Conservation (phyloP, 495 filamentous ascomycete species). For the Talaromyces liani region DNA sequence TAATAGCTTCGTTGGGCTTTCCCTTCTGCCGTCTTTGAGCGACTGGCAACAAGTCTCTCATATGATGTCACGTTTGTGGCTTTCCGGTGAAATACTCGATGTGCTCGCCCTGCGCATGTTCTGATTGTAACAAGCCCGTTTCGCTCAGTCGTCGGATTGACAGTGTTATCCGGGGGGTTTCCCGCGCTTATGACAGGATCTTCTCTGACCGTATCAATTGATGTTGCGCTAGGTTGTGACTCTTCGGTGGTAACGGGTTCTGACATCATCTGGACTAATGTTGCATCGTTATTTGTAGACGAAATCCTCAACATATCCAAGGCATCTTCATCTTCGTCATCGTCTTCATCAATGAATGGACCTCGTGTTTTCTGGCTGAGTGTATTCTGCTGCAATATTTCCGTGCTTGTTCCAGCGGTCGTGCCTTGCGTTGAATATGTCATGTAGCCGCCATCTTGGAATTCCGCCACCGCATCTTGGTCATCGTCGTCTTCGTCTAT, state of each 20-base stretch:
- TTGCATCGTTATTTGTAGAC: constrained; percentile 22
- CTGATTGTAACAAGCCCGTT: constrained; percentile 30
- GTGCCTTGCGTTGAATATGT: neutral
- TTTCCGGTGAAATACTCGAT: constrained; percentile 47
- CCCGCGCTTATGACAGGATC: neutral
- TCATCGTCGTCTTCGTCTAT: constrained; percentile 26
- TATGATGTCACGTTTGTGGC: constrained; percentile 46
- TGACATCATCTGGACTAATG: constrained; percentile 1
- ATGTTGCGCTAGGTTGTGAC: neutral
- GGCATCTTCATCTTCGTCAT: constrained; percentile 33
- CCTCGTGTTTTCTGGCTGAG: neutral
- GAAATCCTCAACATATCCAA: constrained; percentile 24
- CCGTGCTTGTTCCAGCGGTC: neutral
- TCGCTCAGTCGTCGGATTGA: neutral
- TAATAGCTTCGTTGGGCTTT: constrained; percentile 79
- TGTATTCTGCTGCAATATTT: neutral
- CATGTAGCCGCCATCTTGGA: constrained; percentile 20
- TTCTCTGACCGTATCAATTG: neutral
- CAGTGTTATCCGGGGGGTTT: neutral
- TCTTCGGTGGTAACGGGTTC: neutral
- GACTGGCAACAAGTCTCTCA: constrained; percentile 59
- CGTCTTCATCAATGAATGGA: constrained; percentile 27
- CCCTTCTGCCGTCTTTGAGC: constrained; percentile 60
- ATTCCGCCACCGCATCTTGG: constrained; percentile 21
- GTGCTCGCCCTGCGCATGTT: constrained; percentile 58